Conservation (phyloP, 495 filamentous ascomycete species). For the Neurospora cerealis region DNA sequence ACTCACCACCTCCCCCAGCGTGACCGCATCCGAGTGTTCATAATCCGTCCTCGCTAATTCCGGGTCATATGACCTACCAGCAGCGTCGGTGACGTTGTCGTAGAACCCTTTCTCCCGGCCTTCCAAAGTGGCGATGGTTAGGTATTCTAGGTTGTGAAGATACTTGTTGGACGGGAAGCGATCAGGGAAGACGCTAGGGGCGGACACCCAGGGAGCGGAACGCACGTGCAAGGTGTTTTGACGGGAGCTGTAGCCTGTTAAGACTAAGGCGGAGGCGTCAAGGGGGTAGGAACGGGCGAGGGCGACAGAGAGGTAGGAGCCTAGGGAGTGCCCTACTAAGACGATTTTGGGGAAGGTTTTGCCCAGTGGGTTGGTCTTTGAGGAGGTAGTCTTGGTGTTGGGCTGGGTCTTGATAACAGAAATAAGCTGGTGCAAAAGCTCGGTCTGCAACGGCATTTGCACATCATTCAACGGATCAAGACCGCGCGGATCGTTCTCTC, state of each 20-base stretch:
- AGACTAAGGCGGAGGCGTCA: slow-evolving; percentile 9
- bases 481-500: slow-evolving; percentile 1
- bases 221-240: neutral
- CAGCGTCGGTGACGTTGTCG: neutral
- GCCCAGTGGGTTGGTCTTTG: slow-evolving; percentile 35
- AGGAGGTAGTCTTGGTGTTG: slow-evolving; percentile 32
- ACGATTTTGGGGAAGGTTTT: slow-evolving; percentile 10
- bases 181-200: neutral
- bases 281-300: slow-evolving; percentile 12
- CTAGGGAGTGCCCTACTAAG: slow-evolving; percentile 13
- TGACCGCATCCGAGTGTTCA: neutral
- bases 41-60: neutral
- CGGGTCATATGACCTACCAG: neutral
- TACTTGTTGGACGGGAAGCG: neutral
- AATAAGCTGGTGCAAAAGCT: slow-evolving; percentile 6
- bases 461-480: slow-evolving; percentile 6
- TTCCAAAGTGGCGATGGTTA: neutral
- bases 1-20: neutral
- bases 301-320: slow-evolving; percentile 12
- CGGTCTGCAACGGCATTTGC: slow-evolving; percentile 5
- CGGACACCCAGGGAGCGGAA: neutral
- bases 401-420: neutral
- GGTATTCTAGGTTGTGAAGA: neutral
- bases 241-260: slow-evolving; percentile 8
- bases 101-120: neutral